Percentiles rank a stretch among this genome's conserved stretches.
Conservation (phyloP, 768 basidiomycete genomes). For the Boletus insuetus region DNA sequence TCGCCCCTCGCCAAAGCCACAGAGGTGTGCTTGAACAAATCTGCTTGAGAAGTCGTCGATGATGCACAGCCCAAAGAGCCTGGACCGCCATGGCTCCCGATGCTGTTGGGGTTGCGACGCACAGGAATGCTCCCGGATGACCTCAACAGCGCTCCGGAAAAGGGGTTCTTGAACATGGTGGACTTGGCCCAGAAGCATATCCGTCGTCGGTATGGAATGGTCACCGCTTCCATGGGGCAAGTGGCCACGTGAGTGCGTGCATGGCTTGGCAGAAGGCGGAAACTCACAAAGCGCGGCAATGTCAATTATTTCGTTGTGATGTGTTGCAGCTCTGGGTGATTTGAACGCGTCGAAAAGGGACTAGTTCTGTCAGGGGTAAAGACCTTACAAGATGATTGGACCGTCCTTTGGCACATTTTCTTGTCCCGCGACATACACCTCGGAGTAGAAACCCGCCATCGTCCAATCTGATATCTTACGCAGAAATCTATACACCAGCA, state of each 20-base stretch:
- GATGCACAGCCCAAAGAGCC: neutral
- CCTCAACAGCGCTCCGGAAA: constrained; percentile 47
- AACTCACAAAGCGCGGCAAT: constrained; percentile 43
- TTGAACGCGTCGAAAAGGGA: neutral
- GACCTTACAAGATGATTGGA: constrained; percentile 56
- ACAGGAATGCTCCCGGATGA: constrained; percentile 76
- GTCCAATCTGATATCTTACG: constrained; percentile 62
- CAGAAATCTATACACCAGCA: constrained; percentile 56
- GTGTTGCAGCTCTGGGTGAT: constrained; percentile 48
- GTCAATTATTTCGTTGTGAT: constrained; percentile 71
- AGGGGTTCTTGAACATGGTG: constrained; percentile 55
- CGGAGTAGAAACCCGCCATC: constrained; percentile 57
- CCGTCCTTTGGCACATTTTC: constrained; percentile 57
- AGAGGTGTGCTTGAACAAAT: constrained; percentile 41
- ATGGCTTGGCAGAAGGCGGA: neutral
- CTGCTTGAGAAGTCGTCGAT: constrained; percentile 30
- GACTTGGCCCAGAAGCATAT: constrained; percentile 64
- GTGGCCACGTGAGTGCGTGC: neutral
- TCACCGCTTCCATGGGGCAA: constrained; percentile 38
- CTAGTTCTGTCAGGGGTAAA: neutral
- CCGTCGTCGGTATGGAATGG: constrained; percentile 53
- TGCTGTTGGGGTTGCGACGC: constrained; percentile 52
- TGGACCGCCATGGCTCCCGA: neutral
- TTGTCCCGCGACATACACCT: constrained; percentile 53
- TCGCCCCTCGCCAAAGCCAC: constrained; percentile 50